Conservation (phyloP, 306 rosid species). For the Acacia melanoxylon region DNA sequence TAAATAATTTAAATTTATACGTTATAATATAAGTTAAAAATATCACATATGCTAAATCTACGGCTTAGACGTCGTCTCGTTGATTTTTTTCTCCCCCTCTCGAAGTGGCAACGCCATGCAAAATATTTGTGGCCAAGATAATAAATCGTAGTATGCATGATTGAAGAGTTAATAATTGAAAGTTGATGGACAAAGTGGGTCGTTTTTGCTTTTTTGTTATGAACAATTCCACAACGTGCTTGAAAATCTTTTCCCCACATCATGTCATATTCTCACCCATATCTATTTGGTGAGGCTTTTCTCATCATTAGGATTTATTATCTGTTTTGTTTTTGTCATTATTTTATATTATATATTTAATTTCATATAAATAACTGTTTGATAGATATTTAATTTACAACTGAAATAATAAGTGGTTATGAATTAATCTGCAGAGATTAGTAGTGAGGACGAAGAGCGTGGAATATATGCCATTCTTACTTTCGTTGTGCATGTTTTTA, state of each 20-base stretch:
- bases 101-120: no score
- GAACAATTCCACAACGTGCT: background rate
- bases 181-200: background rate
- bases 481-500: slow-evolving; percentile 58
- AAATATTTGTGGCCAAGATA: background rate
- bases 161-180: background rate
- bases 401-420: background rate
- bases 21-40: no score
- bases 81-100: no score
- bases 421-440: slow-evolving; percentile 44
- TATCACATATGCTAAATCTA: no score
- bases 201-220: background rate
- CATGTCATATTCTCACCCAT: background rate
- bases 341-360: background rate
- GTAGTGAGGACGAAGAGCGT: slow-evolving; percentile 69
- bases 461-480: slow-evolving; percentile 69
- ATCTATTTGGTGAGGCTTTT: background rate
- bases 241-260: background rate
- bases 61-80: no score
- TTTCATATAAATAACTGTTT: background rate
- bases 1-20: no score
- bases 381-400: background rate
- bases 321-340: background rate
- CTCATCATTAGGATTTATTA: background rate
- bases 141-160: no score